Evolutionary conservation across 192 early-diverging fungal genomes (phyloP).

Genomic region (Coemansia sp.): DNA sequence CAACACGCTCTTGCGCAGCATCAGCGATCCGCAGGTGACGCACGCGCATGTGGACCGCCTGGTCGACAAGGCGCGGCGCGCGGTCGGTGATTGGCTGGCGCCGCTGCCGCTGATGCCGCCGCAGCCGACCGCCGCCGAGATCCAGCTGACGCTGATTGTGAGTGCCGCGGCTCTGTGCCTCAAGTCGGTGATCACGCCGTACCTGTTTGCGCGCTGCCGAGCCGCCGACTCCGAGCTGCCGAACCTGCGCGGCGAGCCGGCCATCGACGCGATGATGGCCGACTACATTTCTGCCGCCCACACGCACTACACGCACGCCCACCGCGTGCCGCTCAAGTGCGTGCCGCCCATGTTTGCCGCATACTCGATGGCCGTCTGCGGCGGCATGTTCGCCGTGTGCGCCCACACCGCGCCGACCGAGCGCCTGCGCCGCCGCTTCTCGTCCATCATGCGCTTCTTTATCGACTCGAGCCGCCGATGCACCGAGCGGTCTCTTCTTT

Average conservation of each 20-base stretch:
- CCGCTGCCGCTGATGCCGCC: slow-evolving; percentile 29
- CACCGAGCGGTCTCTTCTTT: slow-evolving; percentile 23
- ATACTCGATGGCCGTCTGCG: slow-evolving; percentile 34
- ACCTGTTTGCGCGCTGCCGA: slow-evolving; percentile 28
- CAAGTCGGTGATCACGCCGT: slow-evolving; percentile 36
- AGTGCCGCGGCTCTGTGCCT: slow-evolving; percentile 33
- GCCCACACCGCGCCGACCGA: slow-evolving; percentile 31
- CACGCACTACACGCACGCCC: slow-evolving; percentile 20
- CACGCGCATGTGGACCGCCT: slow-evolving; percentile 28
- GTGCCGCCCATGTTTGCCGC: slow-evolving; percentile 46
- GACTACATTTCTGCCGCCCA: slow-evolving; percentile 26
- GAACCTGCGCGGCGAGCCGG: slow-evolving; percentile 7
- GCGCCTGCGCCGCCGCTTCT: slow-evolving; percentile 12
- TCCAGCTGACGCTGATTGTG: slow-evolving; percentile 36
- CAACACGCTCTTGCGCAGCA: slow-evolving; percentile 36
- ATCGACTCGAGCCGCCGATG: neutral
- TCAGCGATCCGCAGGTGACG: slow-evolving; percentile 37
- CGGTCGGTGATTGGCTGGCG: slow-evolving; percentile 35
- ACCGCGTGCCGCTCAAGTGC: slow-evolving; percentile 8
- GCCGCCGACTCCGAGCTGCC: slow-evolving; percentile 5
- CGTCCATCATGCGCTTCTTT: slow-evolving; percentile 1
- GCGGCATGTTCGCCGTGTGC: slow-evolving; percentile 42
- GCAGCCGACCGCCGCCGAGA: slow-evolving; percentile 14
- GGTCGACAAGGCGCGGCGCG: slow-evolving; percentile 20
- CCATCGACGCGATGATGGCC: slow-evolving; percentile 14